A percentile compares a stretch with the other conserved stretches of the same genome.
Evolutionary conservation across 2,329 filamentous ascomycete species (phyloP).

Genomic region (Pestalotiopsis fici): DNA sequence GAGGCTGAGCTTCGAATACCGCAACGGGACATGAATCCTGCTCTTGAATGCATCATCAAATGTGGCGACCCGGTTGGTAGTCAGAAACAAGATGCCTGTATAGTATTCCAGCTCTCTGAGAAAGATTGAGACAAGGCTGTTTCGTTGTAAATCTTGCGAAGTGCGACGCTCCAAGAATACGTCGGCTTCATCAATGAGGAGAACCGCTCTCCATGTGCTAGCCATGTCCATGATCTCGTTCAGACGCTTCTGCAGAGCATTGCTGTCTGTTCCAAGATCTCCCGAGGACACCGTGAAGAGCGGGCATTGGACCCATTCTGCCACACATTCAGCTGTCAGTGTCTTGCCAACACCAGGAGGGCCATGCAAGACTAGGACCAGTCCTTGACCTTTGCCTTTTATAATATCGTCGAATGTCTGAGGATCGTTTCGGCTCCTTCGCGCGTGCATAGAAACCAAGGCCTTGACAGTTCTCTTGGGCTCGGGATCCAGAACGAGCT

Average conservation of each 20-base stretch:
- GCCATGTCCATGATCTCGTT: conserved; percentile 37
- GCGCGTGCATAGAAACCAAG: conserved; percentile 18
- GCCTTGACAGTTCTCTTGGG: conserved; percentile 21
- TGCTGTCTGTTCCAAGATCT: conserved; percentile 25
- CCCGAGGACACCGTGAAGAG: conserved; percentile 31
- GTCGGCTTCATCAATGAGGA: conserved; percentile 31
- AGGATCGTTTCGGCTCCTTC: conserved; percentile 15
- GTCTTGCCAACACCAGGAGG: conserved; percentile 46
- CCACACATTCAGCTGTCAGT: conserved; percentile 34
- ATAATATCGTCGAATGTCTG: conserved; percentile 13
- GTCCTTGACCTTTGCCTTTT: conserved; percentile 30
- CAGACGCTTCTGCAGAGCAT: conserved; percentile 20
- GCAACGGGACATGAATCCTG: conserved; percentile 7
- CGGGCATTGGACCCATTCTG: conserved; percentile 31
- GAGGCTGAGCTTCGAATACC: conserved; percentile 34
- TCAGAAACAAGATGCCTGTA: conserved; percentile 6
- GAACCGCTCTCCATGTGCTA: conserved; percentile 36
- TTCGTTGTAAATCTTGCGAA: conserved; percentile 9
- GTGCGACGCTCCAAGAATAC: conserved; percentile 33
- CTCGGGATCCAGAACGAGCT: conserved; percentile 17
- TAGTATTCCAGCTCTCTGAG: conserved; percentile 11
- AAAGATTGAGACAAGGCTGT: conserved; percentile 16
- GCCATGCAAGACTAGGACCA: conserved; percentile 47
- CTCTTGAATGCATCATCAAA: conserved; percentile 9
- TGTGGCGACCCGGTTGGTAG: conserved; percentile 1